phyloP scores from a whole-genome alignment of 768 basidiomycete species.

The Podaxis sp. region DNA sequence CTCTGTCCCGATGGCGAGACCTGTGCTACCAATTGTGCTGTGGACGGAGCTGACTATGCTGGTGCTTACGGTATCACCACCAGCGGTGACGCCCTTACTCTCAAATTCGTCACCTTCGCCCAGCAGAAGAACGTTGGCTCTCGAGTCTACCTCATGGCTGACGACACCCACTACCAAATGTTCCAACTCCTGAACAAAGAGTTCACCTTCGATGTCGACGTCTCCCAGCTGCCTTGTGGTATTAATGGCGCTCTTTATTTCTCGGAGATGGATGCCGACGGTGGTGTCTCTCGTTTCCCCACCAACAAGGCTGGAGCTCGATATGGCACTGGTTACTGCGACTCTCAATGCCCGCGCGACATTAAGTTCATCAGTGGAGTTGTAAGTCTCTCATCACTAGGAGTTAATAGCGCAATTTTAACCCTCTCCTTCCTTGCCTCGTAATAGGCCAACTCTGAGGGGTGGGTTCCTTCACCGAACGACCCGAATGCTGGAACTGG shows the following conservation, averaged over 20 bases:
- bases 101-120: constrained; percentile 41
- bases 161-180: constrained; percentile 13
- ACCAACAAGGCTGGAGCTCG: constrained; percentile 53
- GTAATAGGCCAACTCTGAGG: constrained; percentile 41
- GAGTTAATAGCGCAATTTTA: not conserved
- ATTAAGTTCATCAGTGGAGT: constrained; percentile 63
- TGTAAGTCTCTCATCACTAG: constrained; percentile 27
- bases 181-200: constrained; percentile 15
- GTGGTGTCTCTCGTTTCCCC: constrained; percentile 32
- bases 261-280: constrained; percentile 16
- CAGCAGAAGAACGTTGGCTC: constrained; percentile 19
- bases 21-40: constrained; percentile 43
- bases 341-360: constrained; percentile 61
- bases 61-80: constrained; percentile 53
- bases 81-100: constrained; percentile 39
- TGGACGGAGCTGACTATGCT: constrained; percentile 46
- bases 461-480: constrained; percentile 1
- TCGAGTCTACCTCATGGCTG: constrained; percentile 15
- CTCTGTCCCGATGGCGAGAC: constrained; percentile 47
- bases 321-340: constrained; percentile 67
- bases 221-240: constrained; percentile 15
- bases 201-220: constrained; percentile 17
- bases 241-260: constrained; percentile 16
- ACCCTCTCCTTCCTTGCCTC: not conserved
- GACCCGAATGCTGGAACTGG: constrained; percentile 37